Evolutionary conservation across 805 yeast species (phyloP), one percentile per base, ranked within the genome.

Genomic region (Metschnikowia similis): DNA sequence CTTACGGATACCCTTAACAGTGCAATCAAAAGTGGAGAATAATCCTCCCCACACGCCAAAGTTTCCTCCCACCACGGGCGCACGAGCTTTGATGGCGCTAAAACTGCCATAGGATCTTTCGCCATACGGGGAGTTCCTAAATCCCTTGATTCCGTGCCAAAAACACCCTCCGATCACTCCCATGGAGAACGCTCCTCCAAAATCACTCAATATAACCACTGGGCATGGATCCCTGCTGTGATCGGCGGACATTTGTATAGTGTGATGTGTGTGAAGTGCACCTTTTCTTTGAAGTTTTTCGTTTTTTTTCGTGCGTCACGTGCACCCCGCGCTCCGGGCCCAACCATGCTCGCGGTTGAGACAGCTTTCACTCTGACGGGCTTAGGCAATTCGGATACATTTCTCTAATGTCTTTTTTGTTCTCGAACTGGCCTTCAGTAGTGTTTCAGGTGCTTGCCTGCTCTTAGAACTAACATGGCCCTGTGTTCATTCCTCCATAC

Each of bases 191-290:
- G 99, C 98, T 69, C 97, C 98, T 66, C 99, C 99, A 63, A 94
- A 94, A 76, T 94, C 99, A 72, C 85, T 92, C 58, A 94, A 75
- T 58, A 94, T 89, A 51, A 94, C 97, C 58, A 92, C 80, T 50
- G 99, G 99, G 75, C 99, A 94, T 61, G 99, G 99, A 69, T 94
- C 99, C 82, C 98, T 88, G 40, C 96, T 83, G 72, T 94, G 98
- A 75, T 94, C 99, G 49, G 96, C 96, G 42, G 95, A 86, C 91
- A 87, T 85, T 41, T 60, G 42, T 30, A 27, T 35, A 32, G 35
- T 41, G 38, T 41, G 11, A 26, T 21, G 34, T 26, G 16, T 21
- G 28, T 35, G 40, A 26, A 28, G 14, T 21, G 5, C 21, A 27
- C 27, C 34, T 43, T 43, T 43, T 35, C 46, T 43, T 39, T 27